phyloP scores from a whole-genome alignment of 352 stramenopile genomes.

The Globisporangium nagaii region DNA sequence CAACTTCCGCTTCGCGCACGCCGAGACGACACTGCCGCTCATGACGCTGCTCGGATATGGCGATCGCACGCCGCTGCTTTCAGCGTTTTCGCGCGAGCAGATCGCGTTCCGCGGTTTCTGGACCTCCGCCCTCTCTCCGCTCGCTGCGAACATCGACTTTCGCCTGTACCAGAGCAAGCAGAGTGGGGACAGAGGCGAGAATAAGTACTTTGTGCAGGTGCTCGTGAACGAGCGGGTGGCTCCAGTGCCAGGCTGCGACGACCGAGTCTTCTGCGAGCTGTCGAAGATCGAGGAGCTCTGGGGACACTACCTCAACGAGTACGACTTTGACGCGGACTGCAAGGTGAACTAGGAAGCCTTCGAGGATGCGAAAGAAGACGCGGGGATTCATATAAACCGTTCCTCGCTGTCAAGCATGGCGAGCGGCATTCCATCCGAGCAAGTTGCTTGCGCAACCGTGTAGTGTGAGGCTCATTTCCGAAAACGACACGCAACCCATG shows the following conservation, averaged over 20 bases:
- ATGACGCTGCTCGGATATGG: conserved; percentile 44
- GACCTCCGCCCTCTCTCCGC: conserved; percentile 34
- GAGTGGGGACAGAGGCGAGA: background rate
- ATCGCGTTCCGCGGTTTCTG: conserved; percentile 31
- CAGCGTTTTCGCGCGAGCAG: conserved; percentile 17
- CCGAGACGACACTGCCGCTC: conserved; percentile 47
- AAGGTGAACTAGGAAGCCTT: background rate
- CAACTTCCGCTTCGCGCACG: conserved; percentile 49
- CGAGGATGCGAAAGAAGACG: background rate
- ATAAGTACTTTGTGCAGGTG: conserved; percentile 22
- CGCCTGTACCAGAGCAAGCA: conserved; percentile 29
- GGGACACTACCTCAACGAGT: conserved; percentile 19
- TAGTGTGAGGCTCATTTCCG: no score
- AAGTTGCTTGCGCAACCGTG: no score
- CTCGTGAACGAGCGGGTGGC: conserved; percentile 31
- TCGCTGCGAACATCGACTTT: conserved; percentile 49
- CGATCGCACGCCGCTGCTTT: conserved; percentile 19
- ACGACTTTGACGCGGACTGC: conserved; percentile 11
- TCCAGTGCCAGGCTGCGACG: conserved; percentile 18
- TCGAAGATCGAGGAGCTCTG: conserved; percentile 17
- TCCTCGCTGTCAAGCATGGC: no score
- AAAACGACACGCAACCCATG: no score
- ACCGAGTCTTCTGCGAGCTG: conserved; percentile 17
- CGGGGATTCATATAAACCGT: no score
- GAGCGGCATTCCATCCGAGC: no score